Evolutionary conservation across 176 grass and related monocot species (phyloP).

Genomic region (Oropetium thomaeum): DNA sequence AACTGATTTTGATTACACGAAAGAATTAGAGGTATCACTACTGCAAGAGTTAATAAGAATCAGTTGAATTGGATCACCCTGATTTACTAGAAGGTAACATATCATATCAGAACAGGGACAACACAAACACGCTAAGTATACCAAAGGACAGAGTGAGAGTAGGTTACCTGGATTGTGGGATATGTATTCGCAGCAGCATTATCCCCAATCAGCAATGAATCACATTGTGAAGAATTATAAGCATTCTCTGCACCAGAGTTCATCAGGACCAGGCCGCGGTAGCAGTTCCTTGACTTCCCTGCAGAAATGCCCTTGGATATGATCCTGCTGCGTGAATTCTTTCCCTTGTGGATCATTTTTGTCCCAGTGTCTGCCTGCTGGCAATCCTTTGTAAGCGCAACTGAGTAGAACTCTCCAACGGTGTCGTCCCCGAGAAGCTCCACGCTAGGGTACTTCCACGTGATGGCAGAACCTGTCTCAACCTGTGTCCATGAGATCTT

Average conservation of each 20-base stretch:
- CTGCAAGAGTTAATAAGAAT: not conserved
- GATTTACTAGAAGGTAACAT: not conserved
- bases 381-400: constrained; percentile 87
- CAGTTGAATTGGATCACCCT: not conserved
- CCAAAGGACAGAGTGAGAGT: not conserved
- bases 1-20: not conserved
- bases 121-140: not conserved
- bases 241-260: constrained; percentile 69
- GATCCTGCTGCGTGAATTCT: constrained; percentile 82
- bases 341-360: constrained; percentile 94
- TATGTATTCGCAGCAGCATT: constrained; percentile 92
- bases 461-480: constrained; percentile 95
- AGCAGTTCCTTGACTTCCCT: constrained; percentile 95
- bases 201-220: constrained; percentile 98
- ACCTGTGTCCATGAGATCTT: constrained; percentile 99
- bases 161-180: constrained; percentile 78
- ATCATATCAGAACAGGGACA: not conserved
- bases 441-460: constrained; percentile 96
- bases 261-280: constrained; percentile 87
- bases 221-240: constrained; percentile 90
- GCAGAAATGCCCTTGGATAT: constrained; percentile 97
- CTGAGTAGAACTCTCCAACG: constrained; percentile 91
- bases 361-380: constrained; percentile 97
- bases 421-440: constrained; percentile 74
- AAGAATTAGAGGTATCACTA: not conserved